These are phyloP conservation scores for Cupressus sempervirens DNA, from an alignment of 75 land plant species.

Conservation along the genomic window DNA sequence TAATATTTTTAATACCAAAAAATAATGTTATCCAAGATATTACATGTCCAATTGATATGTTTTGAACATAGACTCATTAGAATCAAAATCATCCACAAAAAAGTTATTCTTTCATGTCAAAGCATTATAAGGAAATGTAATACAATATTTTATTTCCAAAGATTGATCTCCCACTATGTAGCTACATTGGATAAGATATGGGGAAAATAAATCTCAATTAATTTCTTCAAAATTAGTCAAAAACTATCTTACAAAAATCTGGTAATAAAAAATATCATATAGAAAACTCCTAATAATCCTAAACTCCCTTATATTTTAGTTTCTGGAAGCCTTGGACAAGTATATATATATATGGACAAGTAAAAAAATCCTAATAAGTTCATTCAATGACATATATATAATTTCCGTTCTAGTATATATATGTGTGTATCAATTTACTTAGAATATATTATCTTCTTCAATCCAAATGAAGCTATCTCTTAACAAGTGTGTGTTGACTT, in stretches of 20 bases:
- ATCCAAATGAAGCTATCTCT: too few species aligned
- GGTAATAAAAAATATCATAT: too few species aligned
- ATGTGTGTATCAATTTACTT: too few species aligned
- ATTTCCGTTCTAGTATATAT: too few species aligned
- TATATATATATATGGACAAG: too few species aligned
- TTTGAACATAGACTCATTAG: background rate
- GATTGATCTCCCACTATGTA: background rate
- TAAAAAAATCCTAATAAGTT: too few species aligned
- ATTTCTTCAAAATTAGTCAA: background rate
- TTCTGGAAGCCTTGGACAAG: background rate
- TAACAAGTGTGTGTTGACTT: too few species aligned
- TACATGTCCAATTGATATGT: too few species aligned
- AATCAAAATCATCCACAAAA: background rate
- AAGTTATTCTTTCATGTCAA: background rate
- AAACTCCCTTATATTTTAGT: background rate
- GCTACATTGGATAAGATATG: background rate
- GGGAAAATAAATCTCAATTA: background rate
- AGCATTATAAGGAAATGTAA: background rate
- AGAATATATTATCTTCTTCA: too few species aligned
- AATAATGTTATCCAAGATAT: background rate
- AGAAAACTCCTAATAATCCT: background rate
- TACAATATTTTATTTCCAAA: background rate
- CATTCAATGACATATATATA: too few species aligned
- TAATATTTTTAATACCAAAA: background rate
- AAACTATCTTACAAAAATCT: background rate